Evolutionary conservation across 176 grass and related monocot species (phyloP).

Genomic region (Tillandsia fasciculata): DNA sequence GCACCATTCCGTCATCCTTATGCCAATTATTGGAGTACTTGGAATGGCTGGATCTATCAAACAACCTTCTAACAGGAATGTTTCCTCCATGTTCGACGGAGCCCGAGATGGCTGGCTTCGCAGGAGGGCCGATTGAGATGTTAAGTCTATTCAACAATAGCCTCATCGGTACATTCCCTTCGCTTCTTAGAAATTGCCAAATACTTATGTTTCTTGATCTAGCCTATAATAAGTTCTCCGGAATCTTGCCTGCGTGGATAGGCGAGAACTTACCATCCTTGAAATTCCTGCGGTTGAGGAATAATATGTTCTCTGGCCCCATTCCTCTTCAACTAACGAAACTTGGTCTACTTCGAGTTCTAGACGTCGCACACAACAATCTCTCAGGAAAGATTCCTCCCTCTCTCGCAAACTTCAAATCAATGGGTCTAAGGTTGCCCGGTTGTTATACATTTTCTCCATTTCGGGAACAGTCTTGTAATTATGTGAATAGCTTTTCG

Average conservation of each 20-base stretch:
- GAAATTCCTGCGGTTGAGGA: not conserved
- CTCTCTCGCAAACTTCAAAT: not conserved
- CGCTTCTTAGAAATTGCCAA: not conserved
- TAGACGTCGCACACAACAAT: constrained; percentile 11
- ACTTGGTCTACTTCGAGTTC: not conserved
- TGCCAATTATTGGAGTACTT: constrained; percentile 3
- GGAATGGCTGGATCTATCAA: constrained; percentile 4
- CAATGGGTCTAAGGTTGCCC: not conserved
- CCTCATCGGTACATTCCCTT: not conserved
- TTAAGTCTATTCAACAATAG: not conserved
- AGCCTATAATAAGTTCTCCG: not conserved
- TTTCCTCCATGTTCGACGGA: not conserved
- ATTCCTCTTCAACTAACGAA: constrained; percentile 7
- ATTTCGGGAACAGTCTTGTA: too few species aligned
- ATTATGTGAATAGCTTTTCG: not conserved
- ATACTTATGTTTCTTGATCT: too few species aligned
- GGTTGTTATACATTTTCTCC: not conserved
- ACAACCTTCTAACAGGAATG: constrained; percentile 7
- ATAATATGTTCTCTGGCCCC: not conserved
- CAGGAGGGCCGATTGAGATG: not conserved
- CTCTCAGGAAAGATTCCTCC: constrained; percentile 9
- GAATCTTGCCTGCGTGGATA: constrained; percentile 11
- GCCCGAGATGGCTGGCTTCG: not conserved
- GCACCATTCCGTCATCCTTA: not conserved
- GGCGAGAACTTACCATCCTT: not conserved